These are phyloP conservation scores for Ilex paraguariensis DNA, from an alignment of 305 asterid genomes.

Conservation along the genomic window DNA sequence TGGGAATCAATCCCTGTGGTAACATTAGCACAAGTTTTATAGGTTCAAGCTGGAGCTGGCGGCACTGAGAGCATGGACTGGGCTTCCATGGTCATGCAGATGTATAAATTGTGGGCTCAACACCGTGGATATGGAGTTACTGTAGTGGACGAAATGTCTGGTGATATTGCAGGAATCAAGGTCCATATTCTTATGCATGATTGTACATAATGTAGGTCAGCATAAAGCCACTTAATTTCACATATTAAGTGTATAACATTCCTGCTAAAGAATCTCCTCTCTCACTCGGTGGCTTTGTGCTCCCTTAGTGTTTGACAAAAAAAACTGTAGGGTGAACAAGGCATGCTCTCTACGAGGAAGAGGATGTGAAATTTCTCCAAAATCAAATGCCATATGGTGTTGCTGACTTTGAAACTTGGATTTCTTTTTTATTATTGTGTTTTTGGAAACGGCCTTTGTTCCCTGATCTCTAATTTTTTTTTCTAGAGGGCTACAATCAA, in stretches of 20 bases:
- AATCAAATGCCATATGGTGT: too few relatives aligned
- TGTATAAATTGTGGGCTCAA: conserved; percentile 94
- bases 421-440: conserved; percentile 6
- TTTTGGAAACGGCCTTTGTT: background rate
- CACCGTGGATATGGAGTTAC: conserved; percentile 63
- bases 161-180: conserved; percentile 97
- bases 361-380: too few relatives aligned
- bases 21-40: background rate
- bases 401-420: background rate
- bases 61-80: conserved; percentile 99
- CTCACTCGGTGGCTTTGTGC: too few relatives aligned
- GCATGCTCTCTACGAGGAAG: too few relatives aligned
- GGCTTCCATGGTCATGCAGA: conserved; percentile 95
- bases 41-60: conserved; percentile 99
- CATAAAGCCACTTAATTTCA: too few relatives aligned
- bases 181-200: conserved; percentile 29
- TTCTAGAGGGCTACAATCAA: conserved; percentile 82
- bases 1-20: too few relatives aligned
- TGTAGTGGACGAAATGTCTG: conserved; percentile 92
- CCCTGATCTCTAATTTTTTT: background rate
- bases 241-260: too few relatives aligned
- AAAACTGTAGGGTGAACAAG: too few relatives aligned
- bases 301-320: too few relatives aligned
- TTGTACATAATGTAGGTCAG: too few relatives aligned
- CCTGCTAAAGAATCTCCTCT: too few relatives aligned